A percentile compares a stretch with the other conserved stretches of the same genome.
Evolutionary conservation across 2,329 filamentous ascomycete species (phyloP).

Genomic region (Colletotrichum filicis): DNA sequence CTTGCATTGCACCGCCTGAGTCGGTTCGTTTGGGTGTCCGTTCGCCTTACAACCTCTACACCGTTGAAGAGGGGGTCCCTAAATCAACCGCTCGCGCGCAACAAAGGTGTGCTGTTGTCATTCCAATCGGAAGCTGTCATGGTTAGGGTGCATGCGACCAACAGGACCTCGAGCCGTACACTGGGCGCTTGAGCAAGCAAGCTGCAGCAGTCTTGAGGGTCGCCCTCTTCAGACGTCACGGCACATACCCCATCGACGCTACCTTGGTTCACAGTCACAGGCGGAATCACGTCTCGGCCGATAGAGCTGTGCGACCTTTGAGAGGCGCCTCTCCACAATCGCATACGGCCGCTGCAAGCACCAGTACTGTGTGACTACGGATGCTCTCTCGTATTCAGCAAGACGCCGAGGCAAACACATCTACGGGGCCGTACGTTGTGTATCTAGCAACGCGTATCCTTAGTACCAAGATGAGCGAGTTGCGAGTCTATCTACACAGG

Average conservation of each 20-base stretch:
- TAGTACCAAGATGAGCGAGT: background rate
- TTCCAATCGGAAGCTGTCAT: constrained; percentile 26
- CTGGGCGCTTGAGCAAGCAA: constrained; percentile 27
- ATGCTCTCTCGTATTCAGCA: constrained; percentile 8
- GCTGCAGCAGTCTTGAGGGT: constrained; percentile 26
- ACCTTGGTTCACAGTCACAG: background rate
- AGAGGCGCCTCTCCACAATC: constrained; percentile 17
- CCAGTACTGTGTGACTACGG: background rate
- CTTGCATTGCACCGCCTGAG: constrained; percentile 21
- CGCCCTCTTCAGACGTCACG: constrained; percentile 33
- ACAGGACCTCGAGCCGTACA: constrained; percentile 13
- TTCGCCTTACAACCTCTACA: constrained; percentile 15
- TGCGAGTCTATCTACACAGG: background rate
- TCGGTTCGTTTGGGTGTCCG: constrained; percentile 13
- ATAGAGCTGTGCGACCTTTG: constrained; percentile 31
- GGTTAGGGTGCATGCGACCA: constrained; percentile 21
- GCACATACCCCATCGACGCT: constrained; percentile 10
- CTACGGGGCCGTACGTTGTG: background rate
- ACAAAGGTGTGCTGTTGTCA: constrained; percentile 12
- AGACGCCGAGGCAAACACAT: background rate
- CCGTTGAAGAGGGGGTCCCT: background rate
- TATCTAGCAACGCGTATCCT: background rate
- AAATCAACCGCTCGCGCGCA: background rate
- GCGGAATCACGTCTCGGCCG: constrained; percentile 33
- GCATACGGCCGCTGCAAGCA: constrained; percentile 30